phyloP scores from a whole-genome alignment of 169 alveolate species.

The Cyclospora cayetanensis region DNA sequence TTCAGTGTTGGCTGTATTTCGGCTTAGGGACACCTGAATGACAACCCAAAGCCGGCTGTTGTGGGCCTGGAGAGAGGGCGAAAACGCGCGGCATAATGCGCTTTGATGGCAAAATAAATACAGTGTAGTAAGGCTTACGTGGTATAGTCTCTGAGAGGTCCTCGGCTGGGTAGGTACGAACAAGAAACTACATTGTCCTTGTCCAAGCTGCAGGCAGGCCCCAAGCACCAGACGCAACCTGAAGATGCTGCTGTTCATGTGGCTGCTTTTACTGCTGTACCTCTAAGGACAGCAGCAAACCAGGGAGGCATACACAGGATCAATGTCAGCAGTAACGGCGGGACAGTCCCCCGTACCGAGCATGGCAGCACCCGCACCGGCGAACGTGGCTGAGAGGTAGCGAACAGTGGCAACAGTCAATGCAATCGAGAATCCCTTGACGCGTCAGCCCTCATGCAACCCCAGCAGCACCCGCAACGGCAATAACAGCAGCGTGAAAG shows the following conservation, averaged over 20 bases:
- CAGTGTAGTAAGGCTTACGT: neutral
- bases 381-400: neutral
- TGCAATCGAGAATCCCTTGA: neutral
- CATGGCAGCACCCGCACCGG: neutral
- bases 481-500: neutral
- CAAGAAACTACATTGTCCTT: neutral
- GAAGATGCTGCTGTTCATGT: too few species aligned
- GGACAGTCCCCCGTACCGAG: neutral
- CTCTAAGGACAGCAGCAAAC: too few species aligned
- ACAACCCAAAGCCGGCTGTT: too few species aligned
- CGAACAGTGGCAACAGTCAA: neutral
- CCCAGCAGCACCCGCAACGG: conserved; percentile 2
- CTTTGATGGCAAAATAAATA: too few species aligned
- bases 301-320: neutral
- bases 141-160: neutral
- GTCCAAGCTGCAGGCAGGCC: neutral
- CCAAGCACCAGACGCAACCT: too few species aligned
- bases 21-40: too few species aligned
- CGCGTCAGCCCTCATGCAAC: neutral
- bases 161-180: neutral
- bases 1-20: too few species aligned
- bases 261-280: too few species aligned
- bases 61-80: too few species aligned
- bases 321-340: neutral
- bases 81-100: too few species aligned